Evolutionary conservation across 2,329 filamentous ascomycete genomes (phyloP), one percentile per base, ranked within the genome.

Genomic region (Graphilbum fragrans): DNA sequence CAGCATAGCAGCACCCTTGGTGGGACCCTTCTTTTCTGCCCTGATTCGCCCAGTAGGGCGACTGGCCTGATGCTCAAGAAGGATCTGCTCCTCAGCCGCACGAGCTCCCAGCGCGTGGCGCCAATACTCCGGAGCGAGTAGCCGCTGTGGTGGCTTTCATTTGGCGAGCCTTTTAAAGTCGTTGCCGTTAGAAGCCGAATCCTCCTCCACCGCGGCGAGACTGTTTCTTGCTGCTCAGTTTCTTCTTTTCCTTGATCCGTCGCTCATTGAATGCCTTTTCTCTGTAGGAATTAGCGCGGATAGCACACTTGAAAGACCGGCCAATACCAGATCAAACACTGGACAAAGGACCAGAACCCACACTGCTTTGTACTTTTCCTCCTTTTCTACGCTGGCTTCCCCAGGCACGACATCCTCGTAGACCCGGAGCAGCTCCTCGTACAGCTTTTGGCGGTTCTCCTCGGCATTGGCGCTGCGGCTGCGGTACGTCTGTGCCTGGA

Each of bases 401-500:
- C 61, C 61, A 0, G 72, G 72, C 3, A 70, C 65, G 2, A 56
- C 55, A 29, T 62, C 60, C 2, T 56, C 54, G 45, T 72, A 75
- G 38, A 75, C 67, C 22, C 58, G 58, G 22, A 53, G 55, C 11
- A 75, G 48, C 52, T 74, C 72, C 3, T 69, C 59, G 2, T 60
- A 45, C 2, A 75, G 56, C 50, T 75, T 55, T 20, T 55, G 52
- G 25, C 60, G 61, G 50, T 77, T 78, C 32, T 74, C 68, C 1
- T 70, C 64, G 10, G 60, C 57, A 50, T 78, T 78, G 38, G 66
- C 63, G 16, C 59, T 58, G 36, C 70, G 61, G 32, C 68, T 72
- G 18, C 74, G 63, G 41, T 70, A 63, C 2, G 64, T 69, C 52
- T 78, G 74, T 0, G 70, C 70, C 41, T 74, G 66, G 27, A 78